Evolutionary conservation across 768 basidiomycete species (phyloP).

Genomic region (Panellus pusillus): DNA sequence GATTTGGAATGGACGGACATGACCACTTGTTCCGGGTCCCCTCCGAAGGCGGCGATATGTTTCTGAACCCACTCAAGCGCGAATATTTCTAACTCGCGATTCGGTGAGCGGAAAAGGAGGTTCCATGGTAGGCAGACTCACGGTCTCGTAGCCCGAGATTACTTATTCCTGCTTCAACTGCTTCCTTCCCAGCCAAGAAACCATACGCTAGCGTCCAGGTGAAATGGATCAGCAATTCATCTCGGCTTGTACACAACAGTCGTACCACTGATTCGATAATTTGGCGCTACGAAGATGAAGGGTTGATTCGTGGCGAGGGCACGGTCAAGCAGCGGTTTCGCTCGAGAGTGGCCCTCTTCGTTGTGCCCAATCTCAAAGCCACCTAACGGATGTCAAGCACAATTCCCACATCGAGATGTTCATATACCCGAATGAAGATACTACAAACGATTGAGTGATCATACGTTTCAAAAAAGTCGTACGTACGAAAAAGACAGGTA

Average conservation of each 20-base stretch:
- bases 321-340: conserved; percentile 28
- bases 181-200: conserved; percentile 41
- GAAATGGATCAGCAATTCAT: too few species aligned
- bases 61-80: conserved; percentile 57
- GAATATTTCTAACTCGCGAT: conserved; percentile 35
- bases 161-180: conserved; percentile 37
- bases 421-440: conserved; percentile 33
- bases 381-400: conserved; percentile 20
- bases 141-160: conserved; percentile 56
- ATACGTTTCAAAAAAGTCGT: conserved; percentile 3
- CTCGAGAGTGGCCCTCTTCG: conserved; percentile 21
- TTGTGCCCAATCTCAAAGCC: conserved; percentile 35
- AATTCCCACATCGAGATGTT: not conserved
- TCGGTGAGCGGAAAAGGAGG: not conserved
- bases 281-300: conserved; percentile 39
- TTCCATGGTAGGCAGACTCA: conserved; percentile 25
- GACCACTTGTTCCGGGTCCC: conserved; percentile 47
- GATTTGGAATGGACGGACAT: conserved; percentile 26
- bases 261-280: conserved; percentile 39
- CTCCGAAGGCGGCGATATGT: conserved; percentile 53
- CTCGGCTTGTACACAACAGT: not conserved
- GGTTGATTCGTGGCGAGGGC: conserved; percentile 32
- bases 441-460: conserved; percentile 20
- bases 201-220: conserved; percentile 31
- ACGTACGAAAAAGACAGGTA: conserved; percentile 45